Base-by-base conservation (phyloP, 202 grass and related monocot genomes). In the Miscanthus sacchariflorus region DNA sequence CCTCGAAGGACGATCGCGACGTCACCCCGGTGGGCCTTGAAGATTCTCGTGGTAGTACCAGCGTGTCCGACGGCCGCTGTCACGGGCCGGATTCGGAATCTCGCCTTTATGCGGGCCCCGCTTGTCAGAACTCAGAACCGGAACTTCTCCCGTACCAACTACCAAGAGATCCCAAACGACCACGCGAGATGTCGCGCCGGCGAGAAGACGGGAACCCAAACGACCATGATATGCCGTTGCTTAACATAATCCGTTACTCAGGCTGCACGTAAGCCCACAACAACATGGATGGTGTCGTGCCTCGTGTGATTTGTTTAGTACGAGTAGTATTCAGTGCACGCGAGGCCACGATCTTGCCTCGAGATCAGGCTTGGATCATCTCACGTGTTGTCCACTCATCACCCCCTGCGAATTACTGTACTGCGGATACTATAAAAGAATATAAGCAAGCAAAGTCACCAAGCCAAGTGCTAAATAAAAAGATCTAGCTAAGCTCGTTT, bases 81-180 rank as follows among this genome's bases (percentile, higher is more conserved):
- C 80, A 82, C 67, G 67, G 46, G 5, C 45, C 46, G 45, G 80
- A 71, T 82, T 56, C 80, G 67, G 80, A 82, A 82, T 82, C 80
- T 71, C 46, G 5, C 1, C 17, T 7, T 54, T 54, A 0, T 5
- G 10, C 43, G 1, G 79, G 25, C 18, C 65, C 79, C 4, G 2
- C 1, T 7, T 38, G 79, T 50, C 79, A 81, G 79, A 2, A 38
- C 36, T 38, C 36, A 5, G 36, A 19, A 7, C 15, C 15, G 5
- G 49, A 18, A 52, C 4, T 52, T 18, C 15, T 21, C 54, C 54
- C 54, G 18, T 21, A 9, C 7, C 36, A 38, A 38, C 36, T 38
- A 38, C 17, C 5, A n/a, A 9, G 54, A 59, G 44, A 13, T 24
- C 39, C 59, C 9, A 33, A 33, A 33, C 30, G 30, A 33, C 56